A percentile compares a stretch with the other conserved stretches of the same genome.
Conservation (phyloP, 2,329 filamentous ascomycete genomes). For the Botrytis cinerea region DNA sequence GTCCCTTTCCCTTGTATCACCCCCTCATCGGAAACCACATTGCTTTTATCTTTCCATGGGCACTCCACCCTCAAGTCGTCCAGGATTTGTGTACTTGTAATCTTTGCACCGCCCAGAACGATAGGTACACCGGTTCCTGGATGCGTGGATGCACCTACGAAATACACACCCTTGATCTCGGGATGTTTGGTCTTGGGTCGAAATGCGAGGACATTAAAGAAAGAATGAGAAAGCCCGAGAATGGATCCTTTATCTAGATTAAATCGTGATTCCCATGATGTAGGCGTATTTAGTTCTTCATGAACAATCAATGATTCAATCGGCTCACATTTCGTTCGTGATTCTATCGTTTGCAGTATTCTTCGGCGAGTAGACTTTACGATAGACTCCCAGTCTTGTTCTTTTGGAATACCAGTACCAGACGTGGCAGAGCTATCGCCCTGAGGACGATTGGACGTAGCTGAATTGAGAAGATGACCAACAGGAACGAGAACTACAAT, state of each 20-base stretch:
- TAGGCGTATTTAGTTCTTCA: slow-evolving; percentile 67
- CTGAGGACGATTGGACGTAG: slow-evolving; percentile 35
- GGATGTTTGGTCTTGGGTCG: slow-evolving; percentile 55
- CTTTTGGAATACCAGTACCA: slow-evolving; percentile 40
- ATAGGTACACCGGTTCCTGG: slow-evolving; percentile 77
- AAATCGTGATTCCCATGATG: slow-evolving; percentile 65
- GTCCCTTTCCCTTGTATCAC: slow-evolving; percentile 32
- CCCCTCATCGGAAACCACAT: slow-evolving; percentile 28
- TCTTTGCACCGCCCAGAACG: slow-evolving; percentile 67
- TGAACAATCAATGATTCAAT: slow-evolving; percentile 44
- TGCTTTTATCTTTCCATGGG: slow-evolving; percentile 32
- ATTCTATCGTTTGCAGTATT: slow-evolving; percentile 61
- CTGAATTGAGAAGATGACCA: slow-evolving; percentile 62
- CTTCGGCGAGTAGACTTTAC: slow-evolving; percentile 58
- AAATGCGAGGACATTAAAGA: slow-evolving; percentile 73
- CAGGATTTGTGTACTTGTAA: slow-evolving; percentile 57
- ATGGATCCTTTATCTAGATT: slow-evolving; percentile 77
- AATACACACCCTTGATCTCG: slow-evolving; percentile 57
- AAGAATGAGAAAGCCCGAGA: slow-evolving; percentile 68
- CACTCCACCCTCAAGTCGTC: slow-evolving; percentile 32
- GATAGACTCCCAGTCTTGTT: slow-evolving; percentile 63
- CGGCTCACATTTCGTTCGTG: slow-evolving; percentile 59
- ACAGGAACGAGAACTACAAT: slow-evolving; percentile 72
- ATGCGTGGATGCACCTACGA: slow-evolving; percentile 75
- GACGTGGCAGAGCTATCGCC: slow-evolving; percentile 28